A percentile compares a stretch with the other conserved stretches of the same genome.
phyloP scores from a whole-genome alignment of 2,329 filamentous ascomycete genomes.

The Beauveria varroae region DNA sequence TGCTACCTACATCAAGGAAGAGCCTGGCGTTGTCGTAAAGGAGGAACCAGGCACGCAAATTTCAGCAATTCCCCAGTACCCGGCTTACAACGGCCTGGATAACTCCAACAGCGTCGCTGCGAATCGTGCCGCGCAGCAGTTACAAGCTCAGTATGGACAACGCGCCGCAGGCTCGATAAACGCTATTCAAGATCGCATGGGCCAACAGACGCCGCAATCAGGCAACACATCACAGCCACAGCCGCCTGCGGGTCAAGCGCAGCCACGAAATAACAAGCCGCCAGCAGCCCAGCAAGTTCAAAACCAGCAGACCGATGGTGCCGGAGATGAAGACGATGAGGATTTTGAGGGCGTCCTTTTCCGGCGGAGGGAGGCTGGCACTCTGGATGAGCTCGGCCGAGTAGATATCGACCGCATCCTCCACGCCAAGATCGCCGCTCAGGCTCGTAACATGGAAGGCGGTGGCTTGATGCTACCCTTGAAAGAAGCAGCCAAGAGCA shows the following conservation, averaged over 20 bases:
- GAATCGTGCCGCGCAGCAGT: conserved; percentile 47
- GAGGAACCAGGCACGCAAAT: conserved; percentile 34
- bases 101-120: conserved; percentile 37
- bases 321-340: conserved; percentile 48
- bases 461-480: conserved; percentile 70
- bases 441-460: conserved; percentile 63
- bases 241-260: conserved; percentile 20
- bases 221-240: conserved; percentile 19
- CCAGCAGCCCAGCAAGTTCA: conserved; percentile 17
- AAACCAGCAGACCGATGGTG: conserved; percentile 65
- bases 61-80: conserved; percentile 25
- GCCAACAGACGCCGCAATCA: conserved; percentile 27
- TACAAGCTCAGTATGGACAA: conserved; percentile 53
- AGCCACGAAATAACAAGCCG: conserved; percentile 27
- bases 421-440: conserved; percentile 58
- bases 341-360: conserved; percentile 53
- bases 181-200: conserved; percentile 44
- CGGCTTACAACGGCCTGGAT: conserved; percentile 25
- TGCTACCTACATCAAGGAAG: conserved; percentile 36
- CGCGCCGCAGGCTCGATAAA: conserved; percentile 60
- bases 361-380: conserved; percentile 45
- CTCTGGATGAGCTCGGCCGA: conserved; percentile 47
- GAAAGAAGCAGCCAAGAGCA: conserved; percentile 40
- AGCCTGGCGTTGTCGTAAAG: conserved; percentile 37
- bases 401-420: conserved; percentile 62